Evolutionary conservation across 1,284 basidiomycete species (phyloP), one percentile per base, ranked within the genome.

Genomic region (Ceratobasidium sp.): DNA sequence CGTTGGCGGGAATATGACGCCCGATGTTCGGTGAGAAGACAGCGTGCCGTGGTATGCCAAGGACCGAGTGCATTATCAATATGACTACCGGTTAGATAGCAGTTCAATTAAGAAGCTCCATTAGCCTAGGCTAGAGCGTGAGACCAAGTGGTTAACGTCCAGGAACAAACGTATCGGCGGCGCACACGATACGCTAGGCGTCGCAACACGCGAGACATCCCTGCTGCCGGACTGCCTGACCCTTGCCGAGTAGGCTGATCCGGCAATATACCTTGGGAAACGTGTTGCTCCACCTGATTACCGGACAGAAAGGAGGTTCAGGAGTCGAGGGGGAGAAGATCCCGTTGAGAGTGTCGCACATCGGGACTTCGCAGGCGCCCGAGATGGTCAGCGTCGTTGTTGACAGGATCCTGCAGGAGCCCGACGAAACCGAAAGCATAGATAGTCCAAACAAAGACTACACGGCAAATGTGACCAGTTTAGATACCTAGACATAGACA

Each of bases 61-160:
- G 52, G 3, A 53, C 32, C 28, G 43, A 18, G 43, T 53, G 2
- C 28, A 18, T 16, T 53, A 53, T 45, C 59, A n/a, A 46, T 1
- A 46, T 43, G 34, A 36, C 14, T 43, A 26, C 46, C 60, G 60
- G 60, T 48, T 62, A 50, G 46, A 62, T 62, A 60, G 34, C 58
- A 58, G 34, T 39, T 41, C 57, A 41, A 58, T 41, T 32, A 58
- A 39, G 34, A 23, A 41, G 1, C 12, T 14, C 6, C 39, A 39
- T 26, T 14, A 23, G 39, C 23, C 58, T n/a, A n/a, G 41, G 36
- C 58, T n/a, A 53, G 28, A n/a, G 52, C 52, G 52, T 53, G 59
- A 61, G 59, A 61, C 59, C 10, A 18, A 39, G n/a, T 46, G 59
- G 43, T 41, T 45, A 10, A 16, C 28, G 58, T 14, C 58, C 58